Evolutionary conservation across 495 filamentous ascomycete species (phyloP).

Genomic region (Xylaria bambusicola): DNA sequence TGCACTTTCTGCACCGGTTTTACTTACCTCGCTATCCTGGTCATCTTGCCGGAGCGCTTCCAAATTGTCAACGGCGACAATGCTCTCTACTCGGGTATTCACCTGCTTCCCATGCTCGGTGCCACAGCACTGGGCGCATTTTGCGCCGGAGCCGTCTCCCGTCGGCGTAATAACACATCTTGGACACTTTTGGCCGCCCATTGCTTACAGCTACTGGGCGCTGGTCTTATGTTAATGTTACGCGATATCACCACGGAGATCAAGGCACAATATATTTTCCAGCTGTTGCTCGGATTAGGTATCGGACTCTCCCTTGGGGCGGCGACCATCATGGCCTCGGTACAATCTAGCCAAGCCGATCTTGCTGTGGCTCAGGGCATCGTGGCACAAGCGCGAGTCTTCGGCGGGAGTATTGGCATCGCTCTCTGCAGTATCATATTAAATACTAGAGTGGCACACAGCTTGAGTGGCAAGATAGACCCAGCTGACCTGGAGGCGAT

Average conservation of each 20-base stretch:
- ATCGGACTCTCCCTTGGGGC: constrained; percentile 53
- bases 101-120: constrained; percentile 59
- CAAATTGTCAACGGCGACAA: constrained; percentile 57
- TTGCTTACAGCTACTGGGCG: constrained; percentile 53
- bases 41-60: constrained; percentile 62
- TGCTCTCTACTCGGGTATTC: constrained; percentile 54
- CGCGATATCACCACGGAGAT: constrained; percentile 26
- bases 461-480: constrained; percentile 26
- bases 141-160: constrained; percentile 47
- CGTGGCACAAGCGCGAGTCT: constrained; percentile 57
- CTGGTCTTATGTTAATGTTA: constrained; percentile 50
- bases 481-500: constrained; percentile 28
- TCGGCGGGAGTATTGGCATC: constrained; percentile 60
- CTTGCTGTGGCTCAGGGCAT: constrained; percentile 57
- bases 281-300: constrained; percentile 57
- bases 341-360: constrained; percentile 50
- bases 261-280: constrained; percentile 50
- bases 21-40: constrained; percentile 56
- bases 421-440: constrained; percentile 48
- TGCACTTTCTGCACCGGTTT: constrained; percentile 58
- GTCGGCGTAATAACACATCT: constrained; percentile 50
- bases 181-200: constrained; percentile 52
- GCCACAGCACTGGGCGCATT: constrained; percentile 54
- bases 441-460: constrained; percentile 31
- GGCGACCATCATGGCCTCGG: constrained; percentile 51